These are phyloP conservation scores for Taiozyma sp. DNA, from an alignment of 1,139 yeast genomes.

Conservation along the genomic window DNA sequence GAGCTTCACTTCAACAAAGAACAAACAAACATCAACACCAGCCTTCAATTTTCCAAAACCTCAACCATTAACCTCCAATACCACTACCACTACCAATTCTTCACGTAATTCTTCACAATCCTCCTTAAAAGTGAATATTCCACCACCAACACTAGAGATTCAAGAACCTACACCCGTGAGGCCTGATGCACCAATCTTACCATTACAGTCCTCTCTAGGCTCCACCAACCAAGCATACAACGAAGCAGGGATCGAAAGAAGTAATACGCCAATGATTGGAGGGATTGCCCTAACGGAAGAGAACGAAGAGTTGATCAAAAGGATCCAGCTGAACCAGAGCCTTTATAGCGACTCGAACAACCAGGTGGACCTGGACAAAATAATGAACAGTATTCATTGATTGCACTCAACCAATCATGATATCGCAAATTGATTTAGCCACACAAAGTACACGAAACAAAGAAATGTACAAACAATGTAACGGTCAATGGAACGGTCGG, in stretches of 20 bases:
- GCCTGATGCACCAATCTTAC: conserved; percentile 1
- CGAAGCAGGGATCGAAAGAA: not conserved
- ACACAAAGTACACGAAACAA: no score
- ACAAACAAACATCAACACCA: not conserved
- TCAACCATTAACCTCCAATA: not conserved
- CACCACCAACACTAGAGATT: conserved; percentile 6
- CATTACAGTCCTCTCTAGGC: not conserved
- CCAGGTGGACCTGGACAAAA: conserved; percentile 2
- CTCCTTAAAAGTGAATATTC: not conserved
- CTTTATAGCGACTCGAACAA: conserved; percentile 7
- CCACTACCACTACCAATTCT: not conserved
- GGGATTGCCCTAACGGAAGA: not conserved
- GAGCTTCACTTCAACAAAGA: not conserved
- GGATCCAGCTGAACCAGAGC: conserved; percentile 5
- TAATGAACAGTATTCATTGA: not conserved
- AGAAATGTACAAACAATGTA: no score
- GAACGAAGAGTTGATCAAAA: not conserved
- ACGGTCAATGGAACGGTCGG: not conserved
- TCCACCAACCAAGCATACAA: not conserved
- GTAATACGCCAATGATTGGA: conserved; percentile 13
- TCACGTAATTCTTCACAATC: not conserved
- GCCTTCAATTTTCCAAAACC: not conserved
- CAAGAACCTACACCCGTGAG: conserved; percentile 16
- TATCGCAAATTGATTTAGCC: no score
- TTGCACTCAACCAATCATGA: no score